phyloP scores from a whole-genome alignment of 495 filamentous ascomycete species.

The Articulospora tetracladia region DNA sequence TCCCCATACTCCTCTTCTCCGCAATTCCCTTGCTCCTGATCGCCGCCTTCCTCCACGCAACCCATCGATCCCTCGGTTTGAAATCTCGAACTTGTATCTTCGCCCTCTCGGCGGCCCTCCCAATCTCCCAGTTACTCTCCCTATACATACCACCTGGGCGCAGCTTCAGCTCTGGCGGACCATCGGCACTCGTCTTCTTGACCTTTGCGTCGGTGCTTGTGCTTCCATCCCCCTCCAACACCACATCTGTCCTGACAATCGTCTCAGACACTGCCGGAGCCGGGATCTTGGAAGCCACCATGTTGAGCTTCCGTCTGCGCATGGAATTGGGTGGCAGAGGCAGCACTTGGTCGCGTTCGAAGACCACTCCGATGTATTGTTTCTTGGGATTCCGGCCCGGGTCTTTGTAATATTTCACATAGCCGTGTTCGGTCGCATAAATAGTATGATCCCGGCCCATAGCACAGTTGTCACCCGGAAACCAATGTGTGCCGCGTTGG shows the following conservation, averaged over 20 bases:
- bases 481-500: constrained; percentile 93
- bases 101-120: constrained; percentile 58
- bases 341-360: constrained; percentile 68
- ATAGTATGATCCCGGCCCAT: constrained; percentile 98
- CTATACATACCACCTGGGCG: constrained; percentile 74
- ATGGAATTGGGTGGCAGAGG: constrained; percentile 69
- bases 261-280: neutral
- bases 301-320: constrained; percentile 65
- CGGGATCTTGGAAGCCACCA: constrained; percentile 48
- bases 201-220: constrained; percentile 32
- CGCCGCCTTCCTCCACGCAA: constrained; percentile 59
- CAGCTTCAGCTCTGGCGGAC: constrained; percentile 32
- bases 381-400: constrained; percentile 72
- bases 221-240: constrained; percentile 37
- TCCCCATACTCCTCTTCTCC: constrained; percentile 44
- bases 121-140: constrained; percentile 83
- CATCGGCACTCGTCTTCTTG: constrained; percentile 22
- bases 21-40: constrained; percentile 47
- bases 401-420: constrained; percentile 94
- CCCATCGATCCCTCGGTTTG: constrained; percentile 53
- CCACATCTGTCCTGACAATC: constrained; percentile 22
- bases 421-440: constrained; percentile 77
- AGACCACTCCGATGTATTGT: constrained; percentile 88
- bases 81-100: constrained; percentile 48
- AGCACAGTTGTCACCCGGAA: constrained; percentile 85